These are phyloP conservation scores for Boletus vinaceobasis DNA, from an alignment of 768 basidiomycete species.

Conservation along the genomic window DNA sequence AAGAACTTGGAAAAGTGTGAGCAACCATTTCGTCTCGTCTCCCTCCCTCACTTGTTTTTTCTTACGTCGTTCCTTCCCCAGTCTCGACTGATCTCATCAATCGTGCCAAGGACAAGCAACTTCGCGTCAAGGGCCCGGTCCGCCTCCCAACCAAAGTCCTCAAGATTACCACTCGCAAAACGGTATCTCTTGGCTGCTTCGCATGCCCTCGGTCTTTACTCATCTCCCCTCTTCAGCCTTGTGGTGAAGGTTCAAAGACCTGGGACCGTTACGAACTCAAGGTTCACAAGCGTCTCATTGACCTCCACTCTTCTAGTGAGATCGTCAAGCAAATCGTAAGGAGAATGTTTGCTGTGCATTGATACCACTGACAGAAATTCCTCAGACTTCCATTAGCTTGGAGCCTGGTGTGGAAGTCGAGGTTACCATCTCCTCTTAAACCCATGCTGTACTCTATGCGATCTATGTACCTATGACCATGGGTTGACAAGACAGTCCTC, in stretches of 20 bases:
- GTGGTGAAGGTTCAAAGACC: constrained; percentile 99
- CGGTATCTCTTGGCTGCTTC: constrained; percentile 50
- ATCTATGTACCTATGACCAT: constrained; percentile 1
- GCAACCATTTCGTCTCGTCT: constrained; percentile 14
- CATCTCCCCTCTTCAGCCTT: constrained; percentile 56
- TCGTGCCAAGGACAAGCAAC: constrained; percentile 99
- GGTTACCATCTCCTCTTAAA: constrained; percentile 86
- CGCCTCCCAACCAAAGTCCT: constrained; percentile 98
- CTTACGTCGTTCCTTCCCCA: constrained; percentile 28
- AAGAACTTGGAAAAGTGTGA: constrained; percentile 97
- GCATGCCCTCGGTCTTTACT: neutral
- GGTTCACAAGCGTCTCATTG: constrained; percentile 99
- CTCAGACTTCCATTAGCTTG: constrained; percentile 94
- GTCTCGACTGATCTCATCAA: constrained; percentile 96
- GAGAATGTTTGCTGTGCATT: constrained; percentile 12
- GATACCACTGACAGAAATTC: constrained; percentile 1
- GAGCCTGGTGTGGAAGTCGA: constrained; percentile 99
- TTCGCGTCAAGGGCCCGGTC: constrained; percentile 98
- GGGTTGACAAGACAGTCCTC: neutral
- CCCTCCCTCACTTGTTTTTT: neutral
- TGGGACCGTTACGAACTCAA: constrained; percentile 99
- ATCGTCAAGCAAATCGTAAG: constrained; percentile 99
- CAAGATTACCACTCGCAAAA: constrained; percentile 99
- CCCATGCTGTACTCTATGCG: neutral
- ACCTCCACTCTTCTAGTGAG: constrained; percentile 97